phyloP scores from a whole-genome alignment of 352 stramenopile genomes.

The Aphanomyces stellatus region DNA sequence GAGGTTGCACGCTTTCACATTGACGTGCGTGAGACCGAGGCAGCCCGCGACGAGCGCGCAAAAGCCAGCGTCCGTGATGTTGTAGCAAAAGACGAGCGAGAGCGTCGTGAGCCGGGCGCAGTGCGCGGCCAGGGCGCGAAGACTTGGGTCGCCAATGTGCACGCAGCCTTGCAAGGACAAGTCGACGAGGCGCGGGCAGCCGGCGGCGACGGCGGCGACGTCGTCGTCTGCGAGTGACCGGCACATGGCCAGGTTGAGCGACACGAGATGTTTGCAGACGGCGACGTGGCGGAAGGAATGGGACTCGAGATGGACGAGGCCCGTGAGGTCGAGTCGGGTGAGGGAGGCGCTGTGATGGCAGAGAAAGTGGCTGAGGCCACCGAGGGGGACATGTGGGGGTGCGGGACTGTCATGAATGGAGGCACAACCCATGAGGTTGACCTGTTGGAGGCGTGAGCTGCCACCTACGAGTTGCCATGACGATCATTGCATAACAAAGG shows the following conservation, averaged over 20 bases:
- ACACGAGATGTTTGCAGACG: constrained; percentile 34
- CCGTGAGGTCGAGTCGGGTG: constrained; percentile 42
- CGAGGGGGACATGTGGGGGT: constrained; percentile 24
- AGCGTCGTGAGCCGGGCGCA: constrained; percentile 38
- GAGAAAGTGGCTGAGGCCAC: constrained; percentile 27
- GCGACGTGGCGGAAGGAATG: constrained; percentile 54
- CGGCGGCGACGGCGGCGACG: constrained; percentile 33
- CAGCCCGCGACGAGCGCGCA: constrained; percentile 39
- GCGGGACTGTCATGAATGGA: constrained; percentile 31
- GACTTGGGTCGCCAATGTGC: constrained; percentile 50
- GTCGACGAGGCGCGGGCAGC: constrained; percentile 34
- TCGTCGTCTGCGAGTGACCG: constrained; percentile 47
- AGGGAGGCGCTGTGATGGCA: constrained; percentile 43
- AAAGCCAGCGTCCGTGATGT: constrained; percentile 68
- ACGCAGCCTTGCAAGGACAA: constrained; percentile 58
- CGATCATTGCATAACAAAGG: too few relatives aligned
- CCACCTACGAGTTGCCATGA: too few relatives aligned
- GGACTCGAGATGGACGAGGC: constrained; percentile 44
- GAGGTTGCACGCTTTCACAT: constrained; percentile 82
- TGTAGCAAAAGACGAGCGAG: constrained; percentile 84
- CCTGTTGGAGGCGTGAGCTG: constrained; percentile 22
- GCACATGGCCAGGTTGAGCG: constrained; percentile 74
- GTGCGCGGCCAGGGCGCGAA: constrained; percentile 33
- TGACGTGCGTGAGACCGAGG: constrained; percentile 51
- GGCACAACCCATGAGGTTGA: constrained; percentile 46